Conservation (phyloP, 78 protist genomes). For the Polysphondylium violaceum region DNA sequence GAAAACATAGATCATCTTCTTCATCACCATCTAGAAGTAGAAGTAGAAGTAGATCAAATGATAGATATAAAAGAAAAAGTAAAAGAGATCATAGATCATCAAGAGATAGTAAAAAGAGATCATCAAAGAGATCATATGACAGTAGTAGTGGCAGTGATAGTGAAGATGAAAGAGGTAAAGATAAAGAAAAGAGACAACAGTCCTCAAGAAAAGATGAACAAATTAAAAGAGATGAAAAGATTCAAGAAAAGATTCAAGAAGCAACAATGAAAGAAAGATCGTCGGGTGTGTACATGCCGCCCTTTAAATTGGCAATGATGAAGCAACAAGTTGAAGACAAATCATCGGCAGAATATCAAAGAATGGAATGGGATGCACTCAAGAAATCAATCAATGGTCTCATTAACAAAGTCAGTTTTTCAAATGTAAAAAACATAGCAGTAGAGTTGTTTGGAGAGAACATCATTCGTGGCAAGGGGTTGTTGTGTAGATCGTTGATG, state of each 20-base stretch:
- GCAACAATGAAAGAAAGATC: slow-evolving; percentile 51
- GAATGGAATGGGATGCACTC: slow-evolving; percentile 97
- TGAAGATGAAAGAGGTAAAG: background rate
- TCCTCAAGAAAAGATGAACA: background rate
- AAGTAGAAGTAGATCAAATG: background rate
- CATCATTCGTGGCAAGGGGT: slow-evolving; percentile 97
- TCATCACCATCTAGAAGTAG: no score
- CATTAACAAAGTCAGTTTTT: slow-evolving; percentile 94
- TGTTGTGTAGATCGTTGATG: slow-evolving; percentile 89
- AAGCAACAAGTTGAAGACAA: slow-evolving; percentile 69
- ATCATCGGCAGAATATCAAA: slow-evolving; percentile 91
- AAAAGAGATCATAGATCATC: background rate
- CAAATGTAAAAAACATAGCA: slow-evolving; percentile 91
- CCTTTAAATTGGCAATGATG: slow-evolving; percentile 85
- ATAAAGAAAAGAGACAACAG: background rate
- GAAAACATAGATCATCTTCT: no score
- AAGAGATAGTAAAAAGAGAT: background rate
- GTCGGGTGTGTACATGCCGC: slow-evolving; percentile 88
- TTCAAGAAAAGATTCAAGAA: slow-evolving; percentile 44
- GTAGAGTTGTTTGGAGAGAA: slow-evolving; percentile 96
- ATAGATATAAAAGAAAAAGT: background rate
- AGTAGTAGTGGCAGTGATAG: slow-evolving; percentile 4
- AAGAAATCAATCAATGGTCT: slow-evolving; percentile 96
- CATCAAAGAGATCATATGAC: background rate
- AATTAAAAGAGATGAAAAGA: background rate